A percentile compares a stretch with the other conserved stretches of the same genome.
These are phyloP conservation scores for Exophiala viscosa DNA, from an alignment of 2,329 filamentous ascomycete genomes.

Conservation along the genomic window DNA sequence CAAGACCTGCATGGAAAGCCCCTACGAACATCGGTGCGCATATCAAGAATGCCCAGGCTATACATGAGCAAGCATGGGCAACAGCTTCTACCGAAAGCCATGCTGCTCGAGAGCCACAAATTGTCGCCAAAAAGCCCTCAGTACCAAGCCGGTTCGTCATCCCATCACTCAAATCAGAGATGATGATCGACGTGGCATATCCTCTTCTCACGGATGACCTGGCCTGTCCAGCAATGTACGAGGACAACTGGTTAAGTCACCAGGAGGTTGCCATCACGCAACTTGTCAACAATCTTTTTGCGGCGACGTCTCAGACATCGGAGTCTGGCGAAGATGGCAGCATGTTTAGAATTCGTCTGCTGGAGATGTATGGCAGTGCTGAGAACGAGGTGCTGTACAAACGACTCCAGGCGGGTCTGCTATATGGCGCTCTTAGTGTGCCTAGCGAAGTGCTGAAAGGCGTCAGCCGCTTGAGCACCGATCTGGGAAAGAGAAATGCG, in stretches of 20 bases:
- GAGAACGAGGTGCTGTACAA: conserved; percentile 52
- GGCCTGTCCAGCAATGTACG: conserved; percentile 56
- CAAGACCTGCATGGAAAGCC: conserved; percentile 14
- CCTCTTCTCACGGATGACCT: conserved; percentile 55
- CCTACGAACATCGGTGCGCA: not conserved
- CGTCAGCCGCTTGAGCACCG: conserved; percentile 47
- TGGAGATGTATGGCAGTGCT: conserved; percentile 53
- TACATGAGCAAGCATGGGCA: no score
- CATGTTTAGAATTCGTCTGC: conserved; percentile 46
- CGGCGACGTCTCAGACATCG: conserved; percentile 2
- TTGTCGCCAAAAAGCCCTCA: conserved; percentile 3
- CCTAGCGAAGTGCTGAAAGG: conserved; percentile 50
- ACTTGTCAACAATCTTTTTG: conserved; percentile 55
- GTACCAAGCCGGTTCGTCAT: conserved; percentile 25
- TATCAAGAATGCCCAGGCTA: not conserved
- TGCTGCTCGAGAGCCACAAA: not conserved
- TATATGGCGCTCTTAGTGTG: conserved; percentile 55
- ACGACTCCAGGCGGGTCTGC: conserved; percentile 55
- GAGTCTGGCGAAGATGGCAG: conserved; percentile 34
- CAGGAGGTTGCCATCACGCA: conserved; percentile 61
- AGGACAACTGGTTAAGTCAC: conserved; percentile 60
- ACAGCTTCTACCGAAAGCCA: no score
- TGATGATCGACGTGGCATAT: conserved; percentile 38
- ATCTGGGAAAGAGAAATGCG: conserved; percentile 56
- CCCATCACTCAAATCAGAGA: conserved; percentile 13